phyloP scores from a whole-genome alignment of 495 filamentous ascomycete genomes.

The Lasiosphaeriaceae sp. region DNA sequence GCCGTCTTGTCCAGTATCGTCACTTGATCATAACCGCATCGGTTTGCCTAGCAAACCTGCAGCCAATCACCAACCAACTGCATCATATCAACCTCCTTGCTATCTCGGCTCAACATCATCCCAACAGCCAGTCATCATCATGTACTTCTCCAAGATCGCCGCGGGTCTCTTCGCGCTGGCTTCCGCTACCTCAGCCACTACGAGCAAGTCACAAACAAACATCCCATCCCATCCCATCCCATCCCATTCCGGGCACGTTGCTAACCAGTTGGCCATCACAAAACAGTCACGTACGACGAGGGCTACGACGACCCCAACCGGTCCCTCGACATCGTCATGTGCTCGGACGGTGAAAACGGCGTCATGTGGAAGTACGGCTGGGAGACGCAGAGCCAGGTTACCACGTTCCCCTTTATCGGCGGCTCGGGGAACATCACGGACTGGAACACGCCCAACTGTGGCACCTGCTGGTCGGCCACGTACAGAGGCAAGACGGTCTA shows the following conservation, averaged over 20 bases:
- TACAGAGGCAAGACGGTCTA: conserved; percentile 60
- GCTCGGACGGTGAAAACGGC: conserved; percentile 58
- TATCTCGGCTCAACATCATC: background rate
- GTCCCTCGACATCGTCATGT: conserved; percentile 45
- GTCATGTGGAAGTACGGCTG: conserved; percentile 51
- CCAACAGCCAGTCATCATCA: conserved; percentile 33
- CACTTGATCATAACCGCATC: background rate
- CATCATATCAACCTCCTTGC: background rate
- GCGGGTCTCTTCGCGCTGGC: conserved; percentile 34
- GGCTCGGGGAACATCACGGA: conserved; percentile 55
- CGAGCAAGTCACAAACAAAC: conserved; percentile 16
- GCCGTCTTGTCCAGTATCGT: background rate
- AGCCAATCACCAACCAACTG: no score
- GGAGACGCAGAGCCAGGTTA: conserved; percentile 44
- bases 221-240: background rate
- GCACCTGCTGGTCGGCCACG: conserved; percentile 63
- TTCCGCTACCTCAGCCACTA: conserved; percentile 33
- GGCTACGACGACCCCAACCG: conserved; percentile 51
- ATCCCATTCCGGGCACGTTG: background rate
- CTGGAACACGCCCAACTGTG: conserved; percentile 60
- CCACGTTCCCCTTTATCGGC: conserved; percentile 58
- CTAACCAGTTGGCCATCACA: conserved; percentile 10
- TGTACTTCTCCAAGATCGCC: conserved; percentile 49
- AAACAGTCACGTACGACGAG: conserved; percentile 52
- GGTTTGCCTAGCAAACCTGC: no score